Conservation (phyloP, 805 yeast species). For the Myxozyma vanderwaltii region DNA sequence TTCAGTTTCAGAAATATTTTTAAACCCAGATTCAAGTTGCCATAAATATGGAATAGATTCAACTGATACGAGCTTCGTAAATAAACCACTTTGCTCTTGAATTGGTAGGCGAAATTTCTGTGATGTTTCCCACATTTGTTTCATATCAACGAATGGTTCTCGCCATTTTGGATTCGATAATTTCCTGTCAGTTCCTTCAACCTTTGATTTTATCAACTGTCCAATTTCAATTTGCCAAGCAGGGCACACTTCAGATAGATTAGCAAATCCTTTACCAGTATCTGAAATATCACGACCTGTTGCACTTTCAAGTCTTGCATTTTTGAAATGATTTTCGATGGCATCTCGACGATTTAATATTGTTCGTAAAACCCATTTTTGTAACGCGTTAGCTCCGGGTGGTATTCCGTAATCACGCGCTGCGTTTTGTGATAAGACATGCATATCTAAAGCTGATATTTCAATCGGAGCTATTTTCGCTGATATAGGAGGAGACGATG, state of each 20-base stretch:
- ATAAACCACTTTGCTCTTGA: neutral
- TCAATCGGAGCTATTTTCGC: too few species aligned
- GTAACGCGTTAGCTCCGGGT: too few species aligned
- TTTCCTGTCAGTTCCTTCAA: neutral
- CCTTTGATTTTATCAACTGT: neutral
- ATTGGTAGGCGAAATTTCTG: neutral
- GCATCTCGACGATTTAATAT: too few species aligned
- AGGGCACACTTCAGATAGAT: neutral
- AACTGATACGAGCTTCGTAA: neutral
- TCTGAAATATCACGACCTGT: neutral
- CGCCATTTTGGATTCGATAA: neutral
- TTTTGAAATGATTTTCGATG: neutral
- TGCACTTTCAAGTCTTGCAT: neutral
- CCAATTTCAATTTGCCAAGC: neutral
- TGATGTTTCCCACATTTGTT: neutral
- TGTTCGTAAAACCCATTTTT: too few species aligned
- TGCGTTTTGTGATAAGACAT: too few species aligned
- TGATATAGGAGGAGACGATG: too few species aligned
- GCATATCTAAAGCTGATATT: too few species aligned
- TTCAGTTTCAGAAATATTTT: neutral
- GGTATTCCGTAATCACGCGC: too few species aligned
- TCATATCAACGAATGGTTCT: neutral
- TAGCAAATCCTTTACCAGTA: neutral
- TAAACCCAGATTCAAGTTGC: neutral
- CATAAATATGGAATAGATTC: neutral